Base-by-base conservation (phyloP, 345 rosid genomes). In the Salix dunnii region DNA sequence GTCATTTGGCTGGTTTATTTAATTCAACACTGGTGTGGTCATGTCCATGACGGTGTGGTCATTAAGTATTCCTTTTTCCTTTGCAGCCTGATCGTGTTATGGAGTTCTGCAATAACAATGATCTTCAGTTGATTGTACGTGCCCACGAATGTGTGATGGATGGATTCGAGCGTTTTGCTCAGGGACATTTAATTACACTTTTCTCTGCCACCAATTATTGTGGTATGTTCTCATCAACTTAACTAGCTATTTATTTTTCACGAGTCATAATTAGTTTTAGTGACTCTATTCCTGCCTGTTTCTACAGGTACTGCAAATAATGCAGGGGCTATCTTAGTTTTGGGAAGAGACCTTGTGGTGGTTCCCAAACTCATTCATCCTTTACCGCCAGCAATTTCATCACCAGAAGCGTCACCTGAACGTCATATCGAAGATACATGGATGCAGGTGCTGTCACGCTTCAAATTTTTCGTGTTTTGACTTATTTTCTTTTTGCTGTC, bases 91-190 rank as follows among this genome's bases (percentile, higher is more conserved):
- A 96, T 83, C 94, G 97, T 72, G 99, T 96, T 48, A 94, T 96
- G 99, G 98, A 96, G 77, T 96, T 96, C 78, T 96, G 99, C 82
- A 92, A 87, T 74, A 96, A 96, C 88, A 96, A 96, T 80, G 99
- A 96, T 82, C 98, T 96, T 71, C 97, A 96, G 83, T 83, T 96
- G 83, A 96, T 96, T 81, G 97, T 96, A 36, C 96, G 98, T 73
- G 99, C 98, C 53, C 98, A 96, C 67, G 99, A 96, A 84, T 96
- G 98, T 33, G 99, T 96, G 77, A 96, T 96, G 99, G 99, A 96
- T 65, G 99, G 99, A 58, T 96, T 96, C 78, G 98, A 93, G 88
- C 98, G 98, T 30, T 93, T 96, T 46, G 99, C 98, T 0, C 97
- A 96, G 64, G 99, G 98, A 73, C 99, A 96, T 83, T 87, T 96